Evolutionary conservation across 352 stramenopile species (phyloP).

Genomic region (Thalassiosira gravida): DNA sequence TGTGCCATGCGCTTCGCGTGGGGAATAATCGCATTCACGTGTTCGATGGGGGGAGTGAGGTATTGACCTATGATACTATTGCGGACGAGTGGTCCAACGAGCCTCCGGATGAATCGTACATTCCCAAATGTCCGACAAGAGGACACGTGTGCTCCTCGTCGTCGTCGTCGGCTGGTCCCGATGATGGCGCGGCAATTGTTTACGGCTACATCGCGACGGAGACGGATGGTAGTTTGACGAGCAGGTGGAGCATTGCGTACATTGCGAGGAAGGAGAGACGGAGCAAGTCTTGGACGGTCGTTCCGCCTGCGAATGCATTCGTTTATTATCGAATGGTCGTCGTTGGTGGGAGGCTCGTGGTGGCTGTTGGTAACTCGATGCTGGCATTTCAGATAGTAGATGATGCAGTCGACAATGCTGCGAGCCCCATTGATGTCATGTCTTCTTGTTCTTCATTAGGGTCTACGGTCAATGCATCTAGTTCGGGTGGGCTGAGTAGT

Average conservation of each 20-base stretch:
- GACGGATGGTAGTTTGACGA: conserved; percentile 14
- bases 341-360: conserved; percentile 26
- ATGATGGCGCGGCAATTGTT: conserved; percentile 18
- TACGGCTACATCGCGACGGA: conserved; percentile 24
- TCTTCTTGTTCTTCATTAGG: not conserved
- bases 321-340: conserved; percentile 25
- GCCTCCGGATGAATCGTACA: conserved; percentile 10
- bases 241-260: conserved; percentile 34
- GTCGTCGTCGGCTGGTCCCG: not conserved
- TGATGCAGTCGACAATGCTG: conserved; percentile 24
- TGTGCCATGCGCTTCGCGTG: conserved; percentile 24
- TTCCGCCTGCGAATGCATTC: conserved; percentile 23
- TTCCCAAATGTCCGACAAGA: conserved; percentile 27
- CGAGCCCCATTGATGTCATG: not conserved
- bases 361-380: conserved; percentile 21
- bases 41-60: conserved; percentile 29
- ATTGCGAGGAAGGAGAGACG: conserved; percentile 28
- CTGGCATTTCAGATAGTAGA: conserved; percentile 38
- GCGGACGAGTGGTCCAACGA: conserved; percentile 19
- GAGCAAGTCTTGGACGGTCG: conserved; percentile 31
- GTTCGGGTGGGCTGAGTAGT: not conserved
- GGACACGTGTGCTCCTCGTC: conserved; percentile 18
- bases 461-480: conserved; percentile 5
- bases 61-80: conserved; percentile 27
- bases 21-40: conserved; percentile 26